A percentile compares a stretch with the other conserved stretches of the same genome.
Evolutionary conservation across 371 early-diverging fungal species (phyloP).

Genomic region (Lichtheimia ornata): DNA sequence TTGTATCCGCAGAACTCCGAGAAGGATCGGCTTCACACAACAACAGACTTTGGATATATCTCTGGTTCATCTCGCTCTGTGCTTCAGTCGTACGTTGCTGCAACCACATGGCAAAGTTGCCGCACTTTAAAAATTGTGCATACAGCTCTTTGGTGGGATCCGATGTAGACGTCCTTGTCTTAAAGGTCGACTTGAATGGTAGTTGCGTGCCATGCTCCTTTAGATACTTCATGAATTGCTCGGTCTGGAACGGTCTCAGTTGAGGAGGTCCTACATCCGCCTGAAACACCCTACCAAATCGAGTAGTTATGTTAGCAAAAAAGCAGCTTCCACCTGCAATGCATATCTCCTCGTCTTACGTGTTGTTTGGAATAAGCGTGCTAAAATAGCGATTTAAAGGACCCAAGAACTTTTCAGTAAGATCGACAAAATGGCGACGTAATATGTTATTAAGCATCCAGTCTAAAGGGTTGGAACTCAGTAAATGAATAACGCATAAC

Average conservation of each 20-base stretch:
- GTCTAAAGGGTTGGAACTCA: conserved; percentile 27
- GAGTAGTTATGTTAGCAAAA: conserved; percentile 7
- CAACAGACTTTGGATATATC: conserved; percentile 58
- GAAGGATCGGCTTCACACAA: conserved; percentile 54
- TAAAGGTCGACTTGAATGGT: conserved; percentile 55
- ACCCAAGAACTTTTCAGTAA: conserved; percentile 91
- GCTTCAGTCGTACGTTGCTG: conserved; percentile 79
- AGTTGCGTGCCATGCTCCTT: conserved; percentile 56
- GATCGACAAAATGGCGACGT: conserved; percentile 88
- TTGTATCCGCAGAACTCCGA: conserved; percentile 16
- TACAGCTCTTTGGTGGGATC: conserved; percentile 74
- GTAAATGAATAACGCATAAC: conserved; percentile 1
- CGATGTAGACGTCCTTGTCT: conserved; percentile 43
- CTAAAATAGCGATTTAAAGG: conserved; percentile 94
- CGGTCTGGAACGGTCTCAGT: conserved; percentile 54
- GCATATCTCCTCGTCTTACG: conserved; percentile 34
- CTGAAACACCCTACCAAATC: conserved; percentile 8
- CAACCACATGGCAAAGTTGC: conserved; percentile 96
- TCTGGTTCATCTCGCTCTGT: conserved; percentile 67
- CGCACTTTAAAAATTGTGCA: conserved; percentile 84
- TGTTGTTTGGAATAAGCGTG: conserved; percentile 72
- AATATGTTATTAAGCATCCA: conserved; percentile 87
- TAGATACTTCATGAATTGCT: conserved; percentile 54
- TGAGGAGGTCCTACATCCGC: conserved; percentile 30
- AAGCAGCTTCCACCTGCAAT: neutral